These are phyloP conservation scores for Fusarium musae DNA, from an alignment of 2,329 filamentous ascomycete species.

Conservation along the genomic window DNA sequence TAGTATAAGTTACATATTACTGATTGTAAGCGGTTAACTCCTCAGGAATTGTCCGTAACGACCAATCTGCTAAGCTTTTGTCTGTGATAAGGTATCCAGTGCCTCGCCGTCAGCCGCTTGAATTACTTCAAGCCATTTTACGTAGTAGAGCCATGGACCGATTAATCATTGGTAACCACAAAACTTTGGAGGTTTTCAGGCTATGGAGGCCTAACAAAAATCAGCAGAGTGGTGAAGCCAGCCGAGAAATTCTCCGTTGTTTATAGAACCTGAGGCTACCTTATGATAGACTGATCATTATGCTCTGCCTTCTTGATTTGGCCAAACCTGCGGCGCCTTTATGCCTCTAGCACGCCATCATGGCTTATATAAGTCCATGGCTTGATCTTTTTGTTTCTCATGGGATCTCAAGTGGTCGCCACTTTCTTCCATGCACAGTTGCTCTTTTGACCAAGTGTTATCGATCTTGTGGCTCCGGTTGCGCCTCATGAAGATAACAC, in stretches of 20 bases:
- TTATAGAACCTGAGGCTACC: neutral
- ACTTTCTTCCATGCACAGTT: no score
- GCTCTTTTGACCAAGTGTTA: neutral
- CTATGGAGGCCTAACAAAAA: neutral
- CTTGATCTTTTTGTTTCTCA: neutral
- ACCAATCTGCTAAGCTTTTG: neutral
- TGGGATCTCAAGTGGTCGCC: neutral
- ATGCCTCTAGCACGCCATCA: neutral
- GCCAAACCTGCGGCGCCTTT: neutral
- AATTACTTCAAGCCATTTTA: neutral
- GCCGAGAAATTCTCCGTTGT: neutral
- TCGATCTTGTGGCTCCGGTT: no score
- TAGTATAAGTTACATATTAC: accelerated
- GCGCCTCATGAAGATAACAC: neutral
- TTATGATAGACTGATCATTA: neutral
- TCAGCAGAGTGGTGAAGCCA: neutral
- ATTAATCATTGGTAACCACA: neutral
- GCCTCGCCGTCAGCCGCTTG: neutral
- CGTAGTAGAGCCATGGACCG: neutral
- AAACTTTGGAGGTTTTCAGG: no score
- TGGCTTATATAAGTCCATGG: neutral
- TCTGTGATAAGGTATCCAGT: neutral
- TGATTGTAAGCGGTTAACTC: neutral
- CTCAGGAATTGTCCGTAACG: neutral
- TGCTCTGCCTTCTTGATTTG: neutral